A percentile compares a stretch with the other conserved stretches of the same genome.
Evolutionary conservation across 2,329 filamentous ascomycete species (phyloP).

Genomic region (Arthrocladium fulminans): DNA sequence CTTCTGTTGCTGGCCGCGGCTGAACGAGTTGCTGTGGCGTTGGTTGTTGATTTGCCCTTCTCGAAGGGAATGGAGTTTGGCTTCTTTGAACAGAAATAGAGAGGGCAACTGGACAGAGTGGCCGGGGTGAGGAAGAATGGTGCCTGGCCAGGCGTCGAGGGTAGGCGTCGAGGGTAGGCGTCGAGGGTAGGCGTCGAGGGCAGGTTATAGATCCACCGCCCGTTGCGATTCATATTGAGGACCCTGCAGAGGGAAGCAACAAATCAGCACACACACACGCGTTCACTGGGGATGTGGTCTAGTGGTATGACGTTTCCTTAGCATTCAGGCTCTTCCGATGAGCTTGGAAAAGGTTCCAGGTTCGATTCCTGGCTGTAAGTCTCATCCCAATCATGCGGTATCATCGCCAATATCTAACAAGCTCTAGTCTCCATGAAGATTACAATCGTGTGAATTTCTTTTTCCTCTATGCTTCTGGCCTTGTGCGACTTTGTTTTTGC

Average conservation of each 20-base stretch:
- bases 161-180: too few species aligned
- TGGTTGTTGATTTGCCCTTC: not conserved
- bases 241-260: too few species aligned
- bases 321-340: too few species aligned
- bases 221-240: conserved; percentile 37
- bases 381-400: too few species aligned
- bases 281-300: not conserved
- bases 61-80: not conserved
- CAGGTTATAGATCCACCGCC: conserved; percentile 23
- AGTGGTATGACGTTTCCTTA: conserved; percentile 1
- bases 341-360: not conserved
- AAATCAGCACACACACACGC: not conserved
- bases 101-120: not conserved
- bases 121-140: not conserved
- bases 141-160: too few species aligned
- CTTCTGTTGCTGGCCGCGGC: not conserved
- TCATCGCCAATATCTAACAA: too few species aligned
- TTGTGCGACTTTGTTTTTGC: too few species aligned
- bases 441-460: too few species aligned
- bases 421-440: too few species aligned
- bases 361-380: too few species aligned
- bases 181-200: not conserved
- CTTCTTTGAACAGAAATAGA: too few species aligned
- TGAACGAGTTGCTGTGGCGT: not conserved
- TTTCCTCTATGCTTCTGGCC: too few species aligned